phyloP scores from a whole-genome alignment of 176 grass and related monocot species.

The Aegilops longissima region DNA sequence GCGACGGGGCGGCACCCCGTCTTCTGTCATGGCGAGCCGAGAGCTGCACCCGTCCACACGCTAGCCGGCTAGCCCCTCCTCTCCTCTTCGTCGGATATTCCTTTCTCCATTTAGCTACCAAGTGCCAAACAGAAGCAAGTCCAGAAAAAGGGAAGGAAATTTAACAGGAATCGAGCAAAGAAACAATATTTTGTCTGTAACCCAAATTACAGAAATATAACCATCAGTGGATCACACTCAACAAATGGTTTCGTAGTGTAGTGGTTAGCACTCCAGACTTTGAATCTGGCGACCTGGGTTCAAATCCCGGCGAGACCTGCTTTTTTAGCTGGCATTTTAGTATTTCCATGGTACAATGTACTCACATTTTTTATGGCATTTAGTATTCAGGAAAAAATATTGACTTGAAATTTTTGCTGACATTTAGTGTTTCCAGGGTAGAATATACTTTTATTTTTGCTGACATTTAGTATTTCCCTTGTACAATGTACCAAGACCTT shows the following conservation, averaged over 20 bases:
- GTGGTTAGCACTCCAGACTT: slow-evolving; percentile 99
- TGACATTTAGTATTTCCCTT: not conserved
- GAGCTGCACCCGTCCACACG: too few relatives aligned
- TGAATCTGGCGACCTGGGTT: slow-evolving; percentile 99
- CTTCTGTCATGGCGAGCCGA: too few relatives aligned
- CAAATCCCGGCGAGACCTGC: slow-evolving; percentile 72
- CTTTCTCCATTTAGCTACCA: too few relatives aligned
- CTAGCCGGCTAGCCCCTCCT: too few relatives aligned
- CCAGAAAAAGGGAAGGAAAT: too few relatives aligned
- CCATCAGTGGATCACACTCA: not conserved
- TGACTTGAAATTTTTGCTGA: not conserved
- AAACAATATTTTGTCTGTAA: not conserved
- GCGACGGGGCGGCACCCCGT: slow-evolving; percentile 35
- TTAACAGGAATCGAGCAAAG: not conserved
- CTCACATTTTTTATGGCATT: not conserved
- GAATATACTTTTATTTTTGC: too few relatives aligned
- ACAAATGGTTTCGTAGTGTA: slow-evolving; percentile 59
- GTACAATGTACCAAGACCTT: not conserved
- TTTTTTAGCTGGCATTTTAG: not conserved
- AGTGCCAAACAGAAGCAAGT: not conserved
- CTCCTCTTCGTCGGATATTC: too few relatives aligned
- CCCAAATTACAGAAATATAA: not conserved
- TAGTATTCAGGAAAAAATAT: too few relatives aligned
- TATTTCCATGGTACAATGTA: not conserved
- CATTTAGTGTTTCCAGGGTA: too few relatives aligned